Evolutionary conservation across 179 eudicot species (phyloP), one percentile per base, ranked within the genome.

Genomic region (Amaranthus tricolor): DNA sequence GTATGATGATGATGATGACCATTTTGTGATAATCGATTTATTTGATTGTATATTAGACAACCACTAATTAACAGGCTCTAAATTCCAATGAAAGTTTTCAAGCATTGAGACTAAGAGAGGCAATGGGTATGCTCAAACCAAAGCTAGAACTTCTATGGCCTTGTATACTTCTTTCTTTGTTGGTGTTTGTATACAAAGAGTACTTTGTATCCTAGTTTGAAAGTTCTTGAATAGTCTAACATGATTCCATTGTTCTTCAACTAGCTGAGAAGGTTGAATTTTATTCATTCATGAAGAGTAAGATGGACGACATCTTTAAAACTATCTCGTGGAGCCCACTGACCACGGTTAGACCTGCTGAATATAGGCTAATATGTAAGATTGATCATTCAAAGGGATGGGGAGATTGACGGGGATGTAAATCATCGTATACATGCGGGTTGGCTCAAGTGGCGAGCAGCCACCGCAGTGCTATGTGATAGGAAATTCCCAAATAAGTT

Each of bases 41-140:
- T 24, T 31, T 17, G 60, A 19, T 17, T 65, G 7, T 43, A 24
- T 44, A 17, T 55, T 50, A 9, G 58, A 4, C 69, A 50, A 85
- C 86, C 88, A 82, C 89, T 86, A 82, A 0, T 44, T 40, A 0
- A 85, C 84, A 0, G 90, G 84, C 70, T 81, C 77, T 17, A 83
- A 76, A 5, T 40, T 63, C 49, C 72, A 4, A 0, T 88, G 88
- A 21, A 79, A 83, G 43, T 87, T 87, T 2, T 85, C 85, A 14
- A 82, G 76, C 88, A 84, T 85, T 8, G 74, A 72, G 5, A 84
- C 89, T 2, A 86, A 58, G 16, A 86, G 79, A 13, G 86, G 85
- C 47, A 82, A 85, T 8, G 88, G 90, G 73, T 79, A 85, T 0
- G 90, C 90, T 6, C 72, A 79, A 79, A 85, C 90, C 15, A 81